A percentile compares a stretch with the other conserved stretches of the same genome.
Conservation (phyloP, 148 eudicot genomes). For the Diospyros lotus region DNA sequence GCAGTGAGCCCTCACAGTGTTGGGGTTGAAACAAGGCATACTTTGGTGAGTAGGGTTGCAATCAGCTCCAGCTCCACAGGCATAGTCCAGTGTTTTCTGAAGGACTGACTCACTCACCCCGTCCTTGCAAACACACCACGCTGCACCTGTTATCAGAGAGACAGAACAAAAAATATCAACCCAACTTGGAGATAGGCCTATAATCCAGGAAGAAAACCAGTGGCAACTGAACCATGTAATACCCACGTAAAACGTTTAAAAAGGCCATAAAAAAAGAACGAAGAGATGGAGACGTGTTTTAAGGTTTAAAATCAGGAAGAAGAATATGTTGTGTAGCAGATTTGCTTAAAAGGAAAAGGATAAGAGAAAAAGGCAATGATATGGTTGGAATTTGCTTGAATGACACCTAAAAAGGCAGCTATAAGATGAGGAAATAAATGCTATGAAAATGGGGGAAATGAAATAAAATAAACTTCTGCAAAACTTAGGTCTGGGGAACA, state of each 20-base stretch:
- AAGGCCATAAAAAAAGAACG: too few species aligned
- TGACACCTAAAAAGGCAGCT: neutral
- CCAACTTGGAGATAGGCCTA: neutral
- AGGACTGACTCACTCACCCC: conserved; percentile 39
- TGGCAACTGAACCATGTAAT: too few species aligned
- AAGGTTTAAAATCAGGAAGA: too few species aligned
- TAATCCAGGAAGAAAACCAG: neutral
- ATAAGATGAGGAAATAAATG: neutral
- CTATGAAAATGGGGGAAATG: neutral
- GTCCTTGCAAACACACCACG: conserved; percentile 70
- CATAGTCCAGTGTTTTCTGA: conserved; percentile 76
- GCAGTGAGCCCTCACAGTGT: conserved; percentile 57
- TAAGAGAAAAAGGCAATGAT: neutral
- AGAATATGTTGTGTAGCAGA: neutral
- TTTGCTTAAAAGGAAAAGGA: neutral
- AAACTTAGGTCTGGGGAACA: neutral
- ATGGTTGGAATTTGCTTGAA: neutral
- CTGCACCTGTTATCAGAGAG: conserved; percentile 35
- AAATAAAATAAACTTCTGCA: neutral
- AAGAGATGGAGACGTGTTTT: too few species aligned
- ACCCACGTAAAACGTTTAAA: too few species aligned
- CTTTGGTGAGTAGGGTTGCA: conserved; percentile 46
- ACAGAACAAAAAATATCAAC: neutral
- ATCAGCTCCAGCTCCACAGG: conserved; percentile 92
- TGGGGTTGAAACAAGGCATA: conserved; percentile 70